Evolutionary conservation across 371 early-diverging fungal species (phyloP).

Genomic region (Parasitella parasitica): DNA sequence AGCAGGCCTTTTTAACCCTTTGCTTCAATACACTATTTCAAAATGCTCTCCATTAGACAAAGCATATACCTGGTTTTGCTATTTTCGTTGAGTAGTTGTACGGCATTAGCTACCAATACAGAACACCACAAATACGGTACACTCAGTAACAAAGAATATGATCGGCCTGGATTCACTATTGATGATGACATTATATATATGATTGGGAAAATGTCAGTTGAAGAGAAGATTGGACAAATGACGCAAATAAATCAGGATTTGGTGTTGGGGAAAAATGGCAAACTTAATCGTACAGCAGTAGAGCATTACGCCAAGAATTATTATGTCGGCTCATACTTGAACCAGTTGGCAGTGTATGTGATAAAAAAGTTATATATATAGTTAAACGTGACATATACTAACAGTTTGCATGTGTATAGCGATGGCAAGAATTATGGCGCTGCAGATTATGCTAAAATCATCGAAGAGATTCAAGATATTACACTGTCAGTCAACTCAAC

Average conservation of each 20-base stretch:
- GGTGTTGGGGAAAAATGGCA: constrained; percentile 40
- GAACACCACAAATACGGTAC: constrained; percentile 6
- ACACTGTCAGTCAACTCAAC: constrained; percentile 31
- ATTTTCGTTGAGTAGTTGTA: not conserved
- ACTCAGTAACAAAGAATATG: not conserved
- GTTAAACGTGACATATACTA: not conserved
- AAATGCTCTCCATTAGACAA: not conserved
- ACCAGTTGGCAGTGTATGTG: constrained; percentile 31
- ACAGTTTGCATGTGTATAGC: not conserved
- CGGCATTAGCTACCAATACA: not conserved
- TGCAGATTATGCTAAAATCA: constrained; percentile 24
- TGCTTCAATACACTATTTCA: not conserved
- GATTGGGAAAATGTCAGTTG: constrained; percentile 50
- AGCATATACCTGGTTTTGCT: not conserved
- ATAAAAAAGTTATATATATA: not conserved
- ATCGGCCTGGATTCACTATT: constrained; percentile 4
- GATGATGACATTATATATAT: constrained; percentile 35
- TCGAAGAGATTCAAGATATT: constrained; percentile 37
- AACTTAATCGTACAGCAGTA: constrained; percentile 44
- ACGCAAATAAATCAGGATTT: constrained; percentile 55
- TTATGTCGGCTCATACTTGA: constrained; percentile 36
- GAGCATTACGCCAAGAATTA: constrained; percentile 47
- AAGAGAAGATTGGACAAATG: constrained; percentile 72
- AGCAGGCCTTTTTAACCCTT: not conserved
- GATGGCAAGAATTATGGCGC: constrained; percentile 32